These are phyloP conservation scores for Albatrellus ellisii DNA, from an alignment of 768 basidiomycete genomes.

Conservation along the genomic window DNA sequence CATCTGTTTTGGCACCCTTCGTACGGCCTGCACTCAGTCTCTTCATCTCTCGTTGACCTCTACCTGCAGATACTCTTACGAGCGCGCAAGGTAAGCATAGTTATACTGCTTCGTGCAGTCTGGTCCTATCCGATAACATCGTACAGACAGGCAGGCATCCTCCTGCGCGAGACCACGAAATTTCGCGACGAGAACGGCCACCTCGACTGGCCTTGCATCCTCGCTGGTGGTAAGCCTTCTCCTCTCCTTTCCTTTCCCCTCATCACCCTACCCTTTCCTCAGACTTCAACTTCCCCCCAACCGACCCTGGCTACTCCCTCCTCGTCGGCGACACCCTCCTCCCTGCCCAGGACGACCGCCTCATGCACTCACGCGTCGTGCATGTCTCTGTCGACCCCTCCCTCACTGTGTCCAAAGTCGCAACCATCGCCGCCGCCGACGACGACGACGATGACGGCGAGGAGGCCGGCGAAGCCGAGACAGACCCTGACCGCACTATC, in stretches of 20 bases:
- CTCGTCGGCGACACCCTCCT: constrained; percentile 50
- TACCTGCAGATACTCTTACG: constrained; percentile 56
- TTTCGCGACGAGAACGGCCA: constrained; percentile 37
- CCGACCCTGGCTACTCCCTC: constrained; percentile 73
- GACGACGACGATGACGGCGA: constrained; percentile 31
- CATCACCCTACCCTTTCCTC: neutral
- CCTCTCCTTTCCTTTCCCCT: neutral
- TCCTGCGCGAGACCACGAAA: constrained; percentile 46
- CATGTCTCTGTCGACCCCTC: constrained; percentile 59
- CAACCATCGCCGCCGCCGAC: constrained; percentile 20
- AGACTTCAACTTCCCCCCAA: constrained; percentile 90
- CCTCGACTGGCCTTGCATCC: constrained; percentile 60
- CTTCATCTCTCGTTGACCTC: constrained; percentile 5
- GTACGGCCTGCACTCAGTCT: constrained; percentile 26
- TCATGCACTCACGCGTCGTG: constrained; percentile 57
- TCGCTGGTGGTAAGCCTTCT: constrained; percentile 60
- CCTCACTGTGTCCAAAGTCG: constrained; percentile 25
- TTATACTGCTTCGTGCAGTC: neutral
- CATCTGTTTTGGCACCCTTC: constrained; percentile 95
- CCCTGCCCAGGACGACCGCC: constrained; percentile 33
- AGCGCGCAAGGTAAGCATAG: constrained; percentile 64
- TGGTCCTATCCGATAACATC: constrained; percentile 3
- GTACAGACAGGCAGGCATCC: constrained; percentile 61
- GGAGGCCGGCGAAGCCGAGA: constrained; percentile 4
- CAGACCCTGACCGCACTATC: constrained; percentile 59